phyloP scores from a whole-genome alignment of 768 basidiomycete genomes.

The Leucosporidium scottii region DNA sequence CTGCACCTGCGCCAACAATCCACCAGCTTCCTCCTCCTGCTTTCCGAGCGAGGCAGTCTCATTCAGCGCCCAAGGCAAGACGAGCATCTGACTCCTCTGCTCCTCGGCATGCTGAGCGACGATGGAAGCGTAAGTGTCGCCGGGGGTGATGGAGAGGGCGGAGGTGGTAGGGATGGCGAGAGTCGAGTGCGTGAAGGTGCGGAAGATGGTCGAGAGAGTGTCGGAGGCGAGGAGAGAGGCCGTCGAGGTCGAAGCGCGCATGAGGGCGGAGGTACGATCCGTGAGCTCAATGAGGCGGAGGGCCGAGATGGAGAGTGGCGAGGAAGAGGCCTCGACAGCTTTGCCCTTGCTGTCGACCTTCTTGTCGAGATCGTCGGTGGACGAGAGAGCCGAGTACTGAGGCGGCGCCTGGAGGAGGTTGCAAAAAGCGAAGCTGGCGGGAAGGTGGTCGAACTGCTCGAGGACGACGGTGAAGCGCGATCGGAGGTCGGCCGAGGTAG shows the following conservation, averaged over 20 bases:
- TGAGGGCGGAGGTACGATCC: constrained; percentile 76
- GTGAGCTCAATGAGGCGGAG: constrained; percentile 85
- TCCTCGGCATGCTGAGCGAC: constrained; percentile 47
- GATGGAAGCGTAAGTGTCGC: constrained; percentile 61
- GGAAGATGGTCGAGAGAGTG: constrained; percentile 47
- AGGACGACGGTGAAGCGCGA: constrained; percentile 74
- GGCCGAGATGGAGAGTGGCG: constrained; percentile 46
- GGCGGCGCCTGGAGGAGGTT: constrained; percentile 44
- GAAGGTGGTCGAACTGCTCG: constrained; percentile 82
- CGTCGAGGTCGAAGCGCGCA: constrained; percentile 62
- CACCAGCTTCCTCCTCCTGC: constrained; percentile 5
- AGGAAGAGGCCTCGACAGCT: neutral
- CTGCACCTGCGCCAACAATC: constrained; percentile 17
- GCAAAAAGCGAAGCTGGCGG: constrained; percentile 80
- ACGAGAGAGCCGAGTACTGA: neutral
- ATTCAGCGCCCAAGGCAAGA: constrained; percentile 74
- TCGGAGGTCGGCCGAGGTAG: too few relatives aligned
- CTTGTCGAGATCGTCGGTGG: neutral
- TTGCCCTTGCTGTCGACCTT: constrained; percentile 3
- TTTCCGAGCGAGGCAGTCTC: constrained; percentile 40
- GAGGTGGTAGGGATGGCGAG: constrained; percentile 43
- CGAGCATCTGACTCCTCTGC: constrained; percentile 61
- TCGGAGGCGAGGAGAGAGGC: constrained; percentile 63
- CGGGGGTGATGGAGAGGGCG: constrained; percentile 63
- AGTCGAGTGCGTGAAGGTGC: constrained; percentile 12